Evolutionary conservation across 73 alveolate genomes (phyloP), one percentile per base, ranked within the genome.

Genomic region (Stentor roeselii): DNA sequence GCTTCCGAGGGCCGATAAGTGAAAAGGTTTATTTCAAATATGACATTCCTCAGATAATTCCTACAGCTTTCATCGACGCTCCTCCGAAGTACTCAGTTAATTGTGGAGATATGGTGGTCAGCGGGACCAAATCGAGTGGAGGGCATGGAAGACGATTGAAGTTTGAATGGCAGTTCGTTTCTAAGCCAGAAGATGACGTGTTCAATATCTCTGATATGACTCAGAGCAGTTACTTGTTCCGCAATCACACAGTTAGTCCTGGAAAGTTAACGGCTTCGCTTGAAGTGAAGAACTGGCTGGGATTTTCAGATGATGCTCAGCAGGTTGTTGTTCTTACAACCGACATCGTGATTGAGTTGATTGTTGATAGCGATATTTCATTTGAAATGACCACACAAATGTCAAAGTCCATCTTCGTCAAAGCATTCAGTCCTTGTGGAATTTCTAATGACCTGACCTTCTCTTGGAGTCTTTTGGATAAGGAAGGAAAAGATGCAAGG

Each of bases 361-460:
- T 14, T 67, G 15, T 21, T 2, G 80, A 67, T 34, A 21, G 11
- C 21, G 41, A 2, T 67, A 67, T 67, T 40, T 30, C 37, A 2
- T 67, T n/a, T 0, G 34, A 67, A 67, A 21, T 67, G n/a, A 67
- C n/a, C n/a, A 30, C 80, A n/a, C n/a, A 2, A 21, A 32, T 11
- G 34, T 67, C n/a, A 21, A 67, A 67, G 41, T 67, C 80, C n/a
- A 67, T 67, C 37, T 21, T 27, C n/a, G 80, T 67, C 37, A 14
- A 21, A 1, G 80, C 80, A 67, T 30, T 21, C 0, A 67, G 80
- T 34, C 42, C 21, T 27, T 67, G 80, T 32, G 3, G 34, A 67
- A 2, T 32, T 40, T 2, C 80, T 27, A 40, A 67, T 67, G 41
- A 67, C 0, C 37, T 67, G 41, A 21, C n/a, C 37, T 67, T 27